Conservation (phyloP, 164 flowering plant genomes). For the Nymphaea thermarum region DNA sequence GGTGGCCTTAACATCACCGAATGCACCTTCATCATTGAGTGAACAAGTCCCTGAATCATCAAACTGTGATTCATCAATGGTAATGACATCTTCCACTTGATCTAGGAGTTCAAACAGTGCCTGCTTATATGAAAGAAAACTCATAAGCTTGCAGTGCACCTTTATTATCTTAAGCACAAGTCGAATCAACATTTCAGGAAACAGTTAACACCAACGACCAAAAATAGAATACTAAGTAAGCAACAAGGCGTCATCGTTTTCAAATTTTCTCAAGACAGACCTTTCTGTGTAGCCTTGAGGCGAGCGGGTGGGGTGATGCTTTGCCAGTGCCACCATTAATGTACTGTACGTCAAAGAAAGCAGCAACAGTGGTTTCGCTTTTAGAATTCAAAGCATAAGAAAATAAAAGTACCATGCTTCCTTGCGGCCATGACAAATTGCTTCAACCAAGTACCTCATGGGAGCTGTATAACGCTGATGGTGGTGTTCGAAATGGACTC, state of each 20-base stretch:
- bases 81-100: slow-evolving; percentile 89
- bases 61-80: slow-evolving; percentile 40
- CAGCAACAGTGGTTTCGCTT: neutral
- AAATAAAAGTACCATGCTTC: too few relatives aligned
- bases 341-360: slow-evolving; percentile 23
- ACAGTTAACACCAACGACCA: neutral
- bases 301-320: slow-evolving; percentile 31
- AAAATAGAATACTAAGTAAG: neutral
- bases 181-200: neutral
- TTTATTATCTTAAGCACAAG: neutral
- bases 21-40: slow-evolving; percentile 11
- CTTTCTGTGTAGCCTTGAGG: slow-evolving; percentile 67
- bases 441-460: slow-evolving; percentile 34
- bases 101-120: slow-evolving; percentile 88
- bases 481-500: slow-evolving; percentile 86
- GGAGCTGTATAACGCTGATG: slow-evolving; percentile 54
- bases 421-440: neutral
- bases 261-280: slow-evolving; percentile 15
- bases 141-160: neutral
- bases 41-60: slow-evolving; percentile 9
- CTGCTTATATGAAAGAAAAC: slow-evolving; percentile 19
- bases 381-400: too few relatives aligned
- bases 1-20: slow-evolving; percentile 3
- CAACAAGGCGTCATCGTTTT: neutral
- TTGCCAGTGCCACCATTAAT: slow-evolving; percentile 17